phyloP scores from a whole-genome alignment of 495 filamentous ascomycete genomes.

The Aspergillus funiculosus region DNA sequence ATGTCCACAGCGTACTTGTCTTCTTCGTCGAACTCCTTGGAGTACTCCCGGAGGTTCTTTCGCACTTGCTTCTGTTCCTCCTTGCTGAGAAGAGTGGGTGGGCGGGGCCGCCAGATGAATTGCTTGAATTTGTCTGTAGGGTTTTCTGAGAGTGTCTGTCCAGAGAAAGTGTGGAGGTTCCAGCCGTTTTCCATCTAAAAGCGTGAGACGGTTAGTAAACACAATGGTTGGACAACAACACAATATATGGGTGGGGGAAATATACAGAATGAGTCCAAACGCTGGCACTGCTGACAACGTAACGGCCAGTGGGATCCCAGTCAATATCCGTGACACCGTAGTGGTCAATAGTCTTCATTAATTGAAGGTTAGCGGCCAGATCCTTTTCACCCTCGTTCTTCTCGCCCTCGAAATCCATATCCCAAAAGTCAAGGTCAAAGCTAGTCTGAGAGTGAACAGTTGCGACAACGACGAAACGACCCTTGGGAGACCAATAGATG shows the following conservation, averaged over 20 bases:
- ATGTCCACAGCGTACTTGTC: conserved; percentile 86
- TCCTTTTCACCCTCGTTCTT: conserved; percentile 90
- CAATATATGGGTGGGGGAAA: conserved; percentile 10
- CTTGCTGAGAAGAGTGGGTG: conserved; percentile 78
- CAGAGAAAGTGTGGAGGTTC: conserved; percentile 95
- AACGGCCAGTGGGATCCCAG: conserved; percentile 95
- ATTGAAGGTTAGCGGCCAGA: conserved; percentile 83
- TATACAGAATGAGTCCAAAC: conserved; percentile 92
- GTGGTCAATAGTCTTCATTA: conserved; percentile 89
- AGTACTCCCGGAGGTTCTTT: conserved; percentile 97
- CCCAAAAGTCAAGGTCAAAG: conserved; percentile 96
- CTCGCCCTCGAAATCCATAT: conserved; percentile 96
- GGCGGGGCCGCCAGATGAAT: conserved; percentile 87
- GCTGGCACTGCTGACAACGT: conserved; percentile 84
- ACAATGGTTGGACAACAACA: not conserved
- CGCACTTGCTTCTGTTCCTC: conserved; percentile 96
- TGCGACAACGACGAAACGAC: conserved; percentile 87
- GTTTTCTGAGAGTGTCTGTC: conserved; percentile 83
- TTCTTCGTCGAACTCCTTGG: conserved; percentile 88
- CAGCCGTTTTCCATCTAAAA: conserved; percentile 96
- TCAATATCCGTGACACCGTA: conserved; percentile 97
- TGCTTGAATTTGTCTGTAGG: conserved; percentile 97
- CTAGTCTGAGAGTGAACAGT: conserved; percentile 86
- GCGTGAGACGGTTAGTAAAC: conserved; percentile 30
- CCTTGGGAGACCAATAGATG: conserved; percentile 99